phyloP scores from a whole-genome alignment of 2,329 filamentous ascomycete species.

The Colletotrichum tanaceti region DNA sequence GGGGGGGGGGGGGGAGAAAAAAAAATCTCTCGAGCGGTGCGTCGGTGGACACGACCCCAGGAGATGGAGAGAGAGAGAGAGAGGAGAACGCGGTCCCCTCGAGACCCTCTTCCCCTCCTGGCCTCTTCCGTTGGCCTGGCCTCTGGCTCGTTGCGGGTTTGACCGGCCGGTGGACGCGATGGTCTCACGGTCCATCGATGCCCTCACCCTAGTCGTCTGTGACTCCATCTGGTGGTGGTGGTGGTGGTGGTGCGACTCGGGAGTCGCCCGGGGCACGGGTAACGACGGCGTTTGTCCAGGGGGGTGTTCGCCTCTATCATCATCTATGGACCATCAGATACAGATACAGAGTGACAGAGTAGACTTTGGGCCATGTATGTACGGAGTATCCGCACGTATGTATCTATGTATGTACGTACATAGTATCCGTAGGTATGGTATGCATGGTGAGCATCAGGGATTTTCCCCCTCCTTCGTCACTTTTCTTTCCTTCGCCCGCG shows the following conservation, averaged over 20 bases:
- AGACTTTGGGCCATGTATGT: too few species aligned
- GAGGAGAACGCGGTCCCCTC: too few species aligned
- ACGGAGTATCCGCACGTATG: too few species aligned
- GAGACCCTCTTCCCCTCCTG: background rate
- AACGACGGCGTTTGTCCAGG: constrained; percentile 29
- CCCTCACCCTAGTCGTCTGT: background rate
- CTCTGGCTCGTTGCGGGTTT: background rate
- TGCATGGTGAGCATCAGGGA: background rate
- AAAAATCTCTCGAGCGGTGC: constrained; percentile 34
- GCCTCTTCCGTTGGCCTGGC: background rate
- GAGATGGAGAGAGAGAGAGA: background rate
- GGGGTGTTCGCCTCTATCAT: too few species aligned
- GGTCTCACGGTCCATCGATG: background rate
- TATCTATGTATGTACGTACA: too few species aligned
- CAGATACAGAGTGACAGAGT: too few species aligned
- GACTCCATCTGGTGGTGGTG: background rate
- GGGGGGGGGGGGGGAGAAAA: constrained; percentile 8
- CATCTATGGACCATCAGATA: background rate
- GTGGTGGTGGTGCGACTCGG: constrained; percentile 25
- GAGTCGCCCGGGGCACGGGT: constrained; percentile 36
- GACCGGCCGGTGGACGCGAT: background rate
- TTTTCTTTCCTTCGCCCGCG: background rate
- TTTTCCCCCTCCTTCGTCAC: background rate
- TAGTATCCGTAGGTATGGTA: too few species aligned
- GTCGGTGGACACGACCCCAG: background rate